Evolutionary conservation across 2,329 filamentous ascomycete genomes (phyloP).

Genomic region (Fusarium cicatricum): DNA sequence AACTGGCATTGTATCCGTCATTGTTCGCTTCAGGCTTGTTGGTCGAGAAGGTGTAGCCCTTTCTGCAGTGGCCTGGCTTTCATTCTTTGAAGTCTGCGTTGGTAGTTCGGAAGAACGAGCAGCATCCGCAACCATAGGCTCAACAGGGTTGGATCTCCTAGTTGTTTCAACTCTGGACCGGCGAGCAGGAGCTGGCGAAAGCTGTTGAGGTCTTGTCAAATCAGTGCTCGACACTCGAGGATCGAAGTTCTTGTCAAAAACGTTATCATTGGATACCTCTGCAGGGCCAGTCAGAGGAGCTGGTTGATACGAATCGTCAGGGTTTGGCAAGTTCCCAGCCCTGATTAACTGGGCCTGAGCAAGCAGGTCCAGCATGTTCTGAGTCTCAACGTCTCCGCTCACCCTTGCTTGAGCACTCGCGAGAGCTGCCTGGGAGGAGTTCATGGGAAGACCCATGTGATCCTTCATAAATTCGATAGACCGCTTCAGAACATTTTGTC

Average conservation of each 20-base stretch:
- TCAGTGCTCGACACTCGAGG: constrained; percentile 62
- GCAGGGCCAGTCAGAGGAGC: constrained; percentile 84
- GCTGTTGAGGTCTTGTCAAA: constrained; percentile 47
- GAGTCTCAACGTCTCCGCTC: constrained; percentile 83
- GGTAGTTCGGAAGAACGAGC: constrained; percentile 56
- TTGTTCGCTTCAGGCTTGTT: constrained; percentile 80
- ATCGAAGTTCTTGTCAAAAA: constrained; percentile 85
- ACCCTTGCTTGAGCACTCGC: constrained; percentile 84
- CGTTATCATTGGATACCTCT: constrained; percentile 74
- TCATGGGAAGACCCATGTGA: constrained; percentile 78
- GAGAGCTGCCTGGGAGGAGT: constrained; percentile 74
- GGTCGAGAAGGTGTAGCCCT: constrained; percentile 66
- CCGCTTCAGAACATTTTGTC: constrained; percentile 91
- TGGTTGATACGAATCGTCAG: constrained; percentile 51
- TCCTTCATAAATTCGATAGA: constrained; percentile 98
- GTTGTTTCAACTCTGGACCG: constrained; percentile 28
- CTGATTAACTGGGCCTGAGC: constrained; percentile 82
- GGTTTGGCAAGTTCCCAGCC: constrained; percentile 66
- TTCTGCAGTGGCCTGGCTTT: constrained; percentile 60
- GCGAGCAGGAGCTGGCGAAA: constrained; percentile 45
- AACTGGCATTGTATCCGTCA: constrained; percentile 81
- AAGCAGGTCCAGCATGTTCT: constrained; percentile 89
- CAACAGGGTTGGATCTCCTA: constrained; percentile 24
- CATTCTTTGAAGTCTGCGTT: constrained; percentile 63
- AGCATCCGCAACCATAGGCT: constrained; percentile 31